Conservation (phyloP, 345 rosid genomes). For the Eucalyptus tenuipes region DNA sequence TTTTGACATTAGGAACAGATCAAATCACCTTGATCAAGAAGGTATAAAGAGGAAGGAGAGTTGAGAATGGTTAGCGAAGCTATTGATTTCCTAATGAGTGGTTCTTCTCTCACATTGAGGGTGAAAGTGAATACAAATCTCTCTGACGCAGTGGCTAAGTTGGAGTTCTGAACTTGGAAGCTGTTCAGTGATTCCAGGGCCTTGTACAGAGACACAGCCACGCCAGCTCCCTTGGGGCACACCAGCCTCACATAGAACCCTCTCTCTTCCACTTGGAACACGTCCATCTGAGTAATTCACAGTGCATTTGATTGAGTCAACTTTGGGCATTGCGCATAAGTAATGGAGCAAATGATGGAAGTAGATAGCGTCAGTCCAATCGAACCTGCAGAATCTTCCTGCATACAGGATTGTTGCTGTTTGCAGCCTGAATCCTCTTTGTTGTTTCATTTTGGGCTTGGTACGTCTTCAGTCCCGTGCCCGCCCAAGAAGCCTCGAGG, state of each 20-base stretch:
- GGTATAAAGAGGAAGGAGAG: not conserved
- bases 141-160: conserved; percentile 40
- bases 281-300: conserved; percentile 26
- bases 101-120: conserved; percentile 25
- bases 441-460: not conserved
- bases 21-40: not conserved
- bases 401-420: conserved; percentile 7
- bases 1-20: not conserved
- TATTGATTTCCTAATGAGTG: not conserved
- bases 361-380: not conserved
- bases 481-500: conserved; percentile 46
- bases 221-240: conserved; percentile 47
- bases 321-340: not conserved
- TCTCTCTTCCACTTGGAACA: conserved; percentile 67
- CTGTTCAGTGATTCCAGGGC: conserved; percentile 63
- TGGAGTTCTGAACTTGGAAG: conserved; percentile 61
- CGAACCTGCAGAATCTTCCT: conserved; percentile 50
- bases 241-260: conserved; percentile 52
- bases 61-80: not conserved
- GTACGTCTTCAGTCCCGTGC: conserved; percentile 2
- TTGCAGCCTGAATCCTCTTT: conserved; percentile 7
- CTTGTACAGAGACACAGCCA: conserved; percentile 51
- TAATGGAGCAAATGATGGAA: not conserved
- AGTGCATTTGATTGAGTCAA: not conserved
- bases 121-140: conserved; percentile 45